Conservation (phyloP, 768 basidiomycete species). For the Phylloporus sp. region DNA sequence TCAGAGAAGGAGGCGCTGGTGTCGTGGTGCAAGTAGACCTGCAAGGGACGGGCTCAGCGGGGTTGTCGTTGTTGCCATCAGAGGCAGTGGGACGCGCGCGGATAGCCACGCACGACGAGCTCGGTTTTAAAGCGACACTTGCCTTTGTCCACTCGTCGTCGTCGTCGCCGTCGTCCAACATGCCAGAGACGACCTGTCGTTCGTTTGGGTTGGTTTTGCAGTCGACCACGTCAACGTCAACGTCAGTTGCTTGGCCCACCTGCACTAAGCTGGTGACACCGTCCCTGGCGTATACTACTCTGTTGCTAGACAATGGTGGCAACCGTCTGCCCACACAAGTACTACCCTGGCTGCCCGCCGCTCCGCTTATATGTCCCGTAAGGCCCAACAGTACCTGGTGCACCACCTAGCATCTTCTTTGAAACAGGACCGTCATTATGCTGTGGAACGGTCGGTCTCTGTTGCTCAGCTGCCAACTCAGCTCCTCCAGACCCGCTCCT, state of each 20-base stretch:
- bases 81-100: constrained; percentile 20
- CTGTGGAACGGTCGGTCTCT: constrained; percentile 11
- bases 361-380: constrained; percentile 43
- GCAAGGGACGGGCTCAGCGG: constrained; percentile 5
- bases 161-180: constrained; percentile 2
- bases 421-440: constrained; percentile 11
- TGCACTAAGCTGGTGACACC: background rate
- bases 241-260: background rate
- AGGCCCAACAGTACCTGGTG: constrained; percentile 37
- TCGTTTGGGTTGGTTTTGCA: background rate
- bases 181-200: background rate
- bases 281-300: background rate
- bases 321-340: too few relatives aligned
- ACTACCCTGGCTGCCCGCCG: constrained; percentile 14
- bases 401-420: constrained; percentile 32
- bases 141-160: constrained; percentile 25
- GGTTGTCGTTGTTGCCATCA: constrained; percentile 11
- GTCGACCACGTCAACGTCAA: constrained; percentile 14
- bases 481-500: background rate
- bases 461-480: constrained; percentile 13
- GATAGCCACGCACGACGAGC: background rate
- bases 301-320: background rate
- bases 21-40: constrained; percentile 13
- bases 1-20: constrained; percentile 1
- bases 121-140: constrained; percentile 1